Conservation (phyloP, 1,284 basidiomycete genomes). For the Leccinum fuscescens region DNA sequence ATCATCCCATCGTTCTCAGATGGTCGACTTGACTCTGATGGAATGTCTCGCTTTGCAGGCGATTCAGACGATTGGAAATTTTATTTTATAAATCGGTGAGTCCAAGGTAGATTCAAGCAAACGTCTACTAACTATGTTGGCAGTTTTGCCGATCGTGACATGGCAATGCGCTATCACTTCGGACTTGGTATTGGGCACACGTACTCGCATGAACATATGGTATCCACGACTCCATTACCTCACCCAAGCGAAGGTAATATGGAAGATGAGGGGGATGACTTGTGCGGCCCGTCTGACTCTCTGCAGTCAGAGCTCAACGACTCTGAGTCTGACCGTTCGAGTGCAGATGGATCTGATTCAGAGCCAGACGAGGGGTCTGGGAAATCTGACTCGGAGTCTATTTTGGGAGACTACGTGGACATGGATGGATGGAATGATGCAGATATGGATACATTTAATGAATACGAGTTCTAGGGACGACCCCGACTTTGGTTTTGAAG, state of each 20-base stretch:
- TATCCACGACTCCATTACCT: not conserved
- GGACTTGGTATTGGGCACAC: not conserved
- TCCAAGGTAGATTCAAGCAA: not conserved
- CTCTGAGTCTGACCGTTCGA: not conserved
- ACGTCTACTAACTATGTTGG: not conserved
- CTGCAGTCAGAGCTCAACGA: not conserved
- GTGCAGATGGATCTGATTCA: not conserved
- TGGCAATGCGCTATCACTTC: not conserved
- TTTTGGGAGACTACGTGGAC: not conserved
- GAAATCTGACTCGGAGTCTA: not conserved
- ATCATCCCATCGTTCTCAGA: not conserved
- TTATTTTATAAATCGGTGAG: not conserved
- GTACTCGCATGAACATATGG: not conserved
- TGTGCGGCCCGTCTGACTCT: not conserved
- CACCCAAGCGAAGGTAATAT: not conserved
- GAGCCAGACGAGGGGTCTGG: not conserved
- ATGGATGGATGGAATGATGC: not conserved
- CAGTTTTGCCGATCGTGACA: not conserved
- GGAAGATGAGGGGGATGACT: not conserved
- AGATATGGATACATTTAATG: not conserved
- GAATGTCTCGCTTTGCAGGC: not conserved
- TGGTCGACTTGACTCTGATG: not conserved
- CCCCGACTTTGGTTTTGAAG: too few species aligned
- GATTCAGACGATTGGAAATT: not conserved
- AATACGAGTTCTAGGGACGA: not conserved